phyloP scores from a whole-genome alignment of 1,284 basidiomycete genomes.

The Pyrrhoderma lamaoense region DNA sequence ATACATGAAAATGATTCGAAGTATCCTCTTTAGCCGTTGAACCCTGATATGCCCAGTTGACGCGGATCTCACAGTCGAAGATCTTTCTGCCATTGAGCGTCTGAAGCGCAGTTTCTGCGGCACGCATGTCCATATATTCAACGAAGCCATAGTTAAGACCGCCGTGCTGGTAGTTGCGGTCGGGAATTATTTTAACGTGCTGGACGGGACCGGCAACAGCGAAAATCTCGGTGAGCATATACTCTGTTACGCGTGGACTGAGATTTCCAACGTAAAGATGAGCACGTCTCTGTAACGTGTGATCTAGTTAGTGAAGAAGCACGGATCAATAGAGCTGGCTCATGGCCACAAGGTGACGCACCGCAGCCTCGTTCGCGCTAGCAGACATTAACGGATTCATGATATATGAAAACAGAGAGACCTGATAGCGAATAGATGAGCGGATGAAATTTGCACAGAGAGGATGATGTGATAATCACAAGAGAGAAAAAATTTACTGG shows the following conservation, averaged over 20 bases:
- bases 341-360: constrained; percentile 32
- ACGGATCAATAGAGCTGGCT: neutral
- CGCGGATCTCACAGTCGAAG: constrained; percentile 94
- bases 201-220: constrained; percentile 92
- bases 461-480: constrained; percentile 26
- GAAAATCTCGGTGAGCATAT: constrained; percentile 95
- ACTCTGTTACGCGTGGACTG: constrained; percentile 87
- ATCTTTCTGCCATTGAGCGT: constrained; percentile 97
- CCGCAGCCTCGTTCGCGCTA: constrained; percentile 71
- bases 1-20: constrained; percentile 93
- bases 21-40: constrained; percentile 96
- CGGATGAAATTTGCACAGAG: constrained; percentile 31
- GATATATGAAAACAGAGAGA: constrained; percentile 38
- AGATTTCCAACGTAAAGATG: constrained; percentile 98
- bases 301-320: neutral
- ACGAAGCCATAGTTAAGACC: constrained; percentile 98
- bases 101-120: constrained; percentile 93
- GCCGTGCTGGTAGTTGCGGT: constrained; percentile 95
- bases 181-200: constrained; percentile 98
- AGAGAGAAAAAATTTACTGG: constrained; percentile 31
- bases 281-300: constrained; percentile 59
- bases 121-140: constrained; percentile 95
- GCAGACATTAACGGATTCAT: constrained; percentile 60
- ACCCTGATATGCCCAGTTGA: constrained; percentile 98
- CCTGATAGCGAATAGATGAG: constrained; percentile 32